Base-by-base conservation (phyloP, 2,329 filamentous ascomycete genomes). In the Aschersonia sp. region DNA sequence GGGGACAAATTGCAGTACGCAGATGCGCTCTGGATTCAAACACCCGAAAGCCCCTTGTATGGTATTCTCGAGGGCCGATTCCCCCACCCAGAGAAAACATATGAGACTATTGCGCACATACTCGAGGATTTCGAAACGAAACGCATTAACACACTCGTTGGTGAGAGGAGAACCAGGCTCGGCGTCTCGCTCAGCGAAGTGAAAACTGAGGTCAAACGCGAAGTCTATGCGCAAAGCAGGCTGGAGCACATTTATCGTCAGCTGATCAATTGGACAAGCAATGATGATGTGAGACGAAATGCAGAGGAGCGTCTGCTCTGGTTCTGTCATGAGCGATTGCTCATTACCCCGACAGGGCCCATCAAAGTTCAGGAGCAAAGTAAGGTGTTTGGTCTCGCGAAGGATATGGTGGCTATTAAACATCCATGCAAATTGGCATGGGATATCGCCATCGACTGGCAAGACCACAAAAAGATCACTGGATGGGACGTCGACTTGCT, bases 401-500 rank as follows among this genome's bases (percentile, higher is more conserved):
- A 82, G 52, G 92, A 91, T 51, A 95, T 98, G 85, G 91, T 98
- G 51, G 85, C 95, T 51, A 92, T 98, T 61, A 89, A 91, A 56
- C 89, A 97, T 56, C 86, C 88, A 0, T 95, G 84, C 65, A 79
- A 83, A 53, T 73, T 94, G 12, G 92, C 92, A 0, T 98, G 94
- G 94, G 84, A 88, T 56, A 83, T 96, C 51, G 77, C 85, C 31
- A 72, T 98, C 50, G 87, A 97, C 59, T 97, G 91, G 85, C 78
- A 85, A 55, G 89, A 96, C 62, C 70, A 80, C 42, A 80, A 85
- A 55, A 77, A 78, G 44, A 75, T 92, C 45, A 70, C 74, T n/a
- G 78, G 87, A 30, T 84, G 88, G 70, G 89, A 97, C 59, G 75
- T 79, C 43, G 78, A 77, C 43, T 70, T 91, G n/a, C 68, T 98